These are phyloP conservation scores for Penicillium daleae DNA, from an alignment of 495 filamentous ascomycete genomes.

Conservation along the genomic window DNA sequence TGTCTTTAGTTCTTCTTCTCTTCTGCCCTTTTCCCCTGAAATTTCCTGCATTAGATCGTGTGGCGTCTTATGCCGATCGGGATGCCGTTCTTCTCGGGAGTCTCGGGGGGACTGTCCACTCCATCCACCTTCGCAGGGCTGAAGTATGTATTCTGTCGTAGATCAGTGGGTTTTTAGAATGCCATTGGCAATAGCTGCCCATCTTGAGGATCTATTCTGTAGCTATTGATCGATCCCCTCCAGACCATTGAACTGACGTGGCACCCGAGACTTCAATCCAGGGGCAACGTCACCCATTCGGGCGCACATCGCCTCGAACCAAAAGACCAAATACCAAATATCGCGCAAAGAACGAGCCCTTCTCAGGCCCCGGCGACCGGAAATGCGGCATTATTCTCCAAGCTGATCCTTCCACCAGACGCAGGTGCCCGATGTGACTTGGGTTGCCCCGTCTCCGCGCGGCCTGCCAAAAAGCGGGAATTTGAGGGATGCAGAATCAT, in stretches of 20 bases:
- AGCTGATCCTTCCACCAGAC: not conserved
- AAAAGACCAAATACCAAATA: no score
- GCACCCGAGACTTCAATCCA: not conserved
- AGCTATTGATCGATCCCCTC: not conserved
- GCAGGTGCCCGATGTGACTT: not conserved
- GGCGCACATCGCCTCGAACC: not conserved
- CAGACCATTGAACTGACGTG: not conserved
- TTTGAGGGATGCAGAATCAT: conserved; percentile 9
- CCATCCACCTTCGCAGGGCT: conserved; percentile 7
- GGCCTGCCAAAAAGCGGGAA: conserved; percentile 9
- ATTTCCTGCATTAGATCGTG: not conserved
- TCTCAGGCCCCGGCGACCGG: conserved; percentile 4
- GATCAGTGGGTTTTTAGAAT: no score
- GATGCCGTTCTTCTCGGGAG: conserved; percentile 17
- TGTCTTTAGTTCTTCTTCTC: not conserved
- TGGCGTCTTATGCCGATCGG: conserved; percentile 16
- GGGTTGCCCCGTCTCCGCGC: conserved; percentile 5
- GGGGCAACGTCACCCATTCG: not conserved
- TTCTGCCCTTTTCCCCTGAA: not conserved
- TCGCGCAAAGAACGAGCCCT: conserved; percentile 8
- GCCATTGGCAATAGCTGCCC: no score
- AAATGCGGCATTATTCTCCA: conserved; percentile 15
- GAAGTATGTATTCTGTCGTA: conserved; percentile 16
- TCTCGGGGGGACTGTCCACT: not conserved
- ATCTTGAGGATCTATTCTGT: not conserved